A percentile compares a stretch with the other conserved stretches of the same genome.
Conservation (phyloP, 2,329 filamentous ascomycete genomes). For the Tetracladium maxilliforme region DNA sequence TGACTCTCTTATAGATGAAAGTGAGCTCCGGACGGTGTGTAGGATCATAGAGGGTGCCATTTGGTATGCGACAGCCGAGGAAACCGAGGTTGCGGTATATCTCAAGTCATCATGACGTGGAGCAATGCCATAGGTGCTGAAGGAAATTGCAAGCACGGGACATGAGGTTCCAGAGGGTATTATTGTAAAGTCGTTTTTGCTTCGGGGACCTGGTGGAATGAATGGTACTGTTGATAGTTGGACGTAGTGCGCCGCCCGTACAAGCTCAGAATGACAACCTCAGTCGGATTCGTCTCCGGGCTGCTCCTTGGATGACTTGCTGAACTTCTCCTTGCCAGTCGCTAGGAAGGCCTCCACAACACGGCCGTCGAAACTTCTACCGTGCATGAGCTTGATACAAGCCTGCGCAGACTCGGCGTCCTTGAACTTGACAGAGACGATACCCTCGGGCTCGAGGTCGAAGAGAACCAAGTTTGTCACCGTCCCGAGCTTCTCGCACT, state of each 20-base stretch:
- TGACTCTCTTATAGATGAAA: too few species aligned
- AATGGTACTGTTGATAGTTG: too few species aligned
- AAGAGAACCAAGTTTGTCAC: slow-evolving; percentile 88
- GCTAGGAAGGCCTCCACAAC: slow-evolving; percentile 58
- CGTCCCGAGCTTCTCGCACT: slow-evolving; percentile 71
- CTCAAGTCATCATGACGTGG: too few species aligned
- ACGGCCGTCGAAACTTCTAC: slow-evolving; percentile 62
- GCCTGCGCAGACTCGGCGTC: slow-evolving; percentile 54
- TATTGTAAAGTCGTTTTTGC: too few species aligned
- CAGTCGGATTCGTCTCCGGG: too few species aligned
- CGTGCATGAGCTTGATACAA: slow-evolving; percentile 65
- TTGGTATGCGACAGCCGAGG: slow-evolving; percentile 39
- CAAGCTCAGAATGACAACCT: too few species aligned
- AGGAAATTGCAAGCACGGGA: too few species aligned
- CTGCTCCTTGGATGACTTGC: slow-evolving; percentile 46
- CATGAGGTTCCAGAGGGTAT: too few species aligned
- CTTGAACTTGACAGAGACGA: slow-evolving; percentile 73
- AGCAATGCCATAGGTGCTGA: too few species aligned
- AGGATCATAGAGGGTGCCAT: slow-evolving; percentile 60
- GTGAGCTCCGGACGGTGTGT: slow-evolving; percentile 53
- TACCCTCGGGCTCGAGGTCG: slow-evolving; percentile 71
- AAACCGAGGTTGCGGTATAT: slow-evolving; percentile 7
- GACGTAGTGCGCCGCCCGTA: too few species aligned
- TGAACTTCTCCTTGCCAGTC: slow-evolving; percentile 58
- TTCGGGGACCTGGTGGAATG: too few species aligned